A percentile compares a stretch with the other conserved stretches of the same genome.
These are phyloP conservation scores for Sphagnum contortum DNA, from an alignment of 225 moss, liverwort and hornwort genomes.

Conservation along the genomic window DNA sequence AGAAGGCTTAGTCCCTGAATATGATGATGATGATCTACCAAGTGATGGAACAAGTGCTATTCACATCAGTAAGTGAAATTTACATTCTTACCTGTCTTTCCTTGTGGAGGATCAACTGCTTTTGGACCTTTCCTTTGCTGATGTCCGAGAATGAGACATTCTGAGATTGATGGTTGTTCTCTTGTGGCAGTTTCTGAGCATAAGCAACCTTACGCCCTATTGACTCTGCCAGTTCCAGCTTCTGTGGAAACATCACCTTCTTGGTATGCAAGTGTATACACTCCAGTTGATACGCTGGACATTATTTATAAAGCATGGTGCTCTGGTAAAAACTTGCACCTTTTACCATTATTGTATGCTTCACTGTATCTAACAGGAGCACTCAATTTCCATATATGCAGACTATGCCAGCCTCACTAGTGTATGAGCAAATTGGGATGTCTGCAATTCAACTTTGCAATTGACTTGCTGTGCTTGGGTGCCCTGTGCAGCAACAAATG, in stretches of 20 bases:
- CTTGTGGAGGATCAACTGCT: neutral
- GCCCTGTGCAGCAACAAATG: conserved; percentile 14
- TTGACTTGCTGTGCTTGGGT: neutral
- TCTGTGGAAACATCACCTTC: neutral
- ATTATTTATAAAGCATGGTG: conserved; percentile 6
- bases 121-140: neutral
- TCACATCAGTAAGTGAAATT: neutral
- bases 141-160: neutral
- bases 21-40: neutral
- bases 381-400: neutral
- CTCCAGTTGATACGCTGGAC: neutral
- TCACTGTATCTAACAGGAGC: neutral
- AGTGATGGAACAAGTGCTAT: neutral
- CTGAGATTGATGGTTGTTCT: neutral
- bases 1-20: neutral
- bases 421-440: neutral
- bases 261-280: conserved; percentile 5
- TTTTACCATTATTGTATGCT: neutral
- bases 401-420: neutral
- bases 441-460: too few species aligned
- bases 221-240: neutral
- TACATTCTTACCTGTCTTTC: neutral
- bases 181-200: conserved; percentile 3
- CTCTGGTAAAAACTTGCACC: conserved; percentile 5
- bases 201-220: neutral